phyloP scores from a whole-genome alignment of 306 rosid species.

The Astragalus glycyphyllos region DNA sequence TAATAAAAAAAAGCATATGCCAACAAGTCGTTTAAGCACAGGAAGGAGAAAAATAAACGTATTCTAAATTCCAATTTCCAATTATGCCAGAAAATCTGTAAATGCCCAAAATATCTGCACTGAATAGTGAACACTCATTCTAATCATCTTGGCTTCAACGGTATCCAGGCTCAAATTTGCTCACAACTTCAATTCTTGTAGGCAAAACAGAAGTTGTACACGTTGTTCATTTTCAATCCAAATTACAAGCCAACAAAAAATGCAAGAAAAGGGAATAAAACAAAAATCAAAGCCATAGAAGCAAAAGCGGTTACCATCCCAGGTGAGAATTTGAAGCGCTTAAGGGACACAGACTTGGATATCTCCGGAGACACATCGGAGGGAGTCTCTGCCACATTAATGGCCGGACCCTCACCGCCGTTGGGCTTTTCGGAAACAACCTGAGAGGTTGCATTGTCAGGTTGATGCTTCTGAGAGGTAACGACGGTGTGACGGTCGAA shows the following conservation, averaged over 20 bases:
- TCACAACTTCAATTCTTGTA: neutral
- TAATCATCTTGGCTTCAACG: neutral
- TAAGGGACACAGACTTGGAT: conserved; percentile 58
- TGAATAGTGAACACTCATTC: neutral
- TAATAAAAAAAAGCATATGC: too few relatives aligned
- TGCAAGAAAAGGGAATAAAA: neutral
- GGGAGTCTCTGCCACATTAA: conserved; percentile 30
- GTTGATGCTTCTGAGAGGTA: conserved; percentile 62
- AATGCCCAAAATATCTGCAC: neutral
- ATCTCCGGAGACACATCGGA: conserved; percentile 70
- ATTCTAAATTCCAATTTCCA: neutral
- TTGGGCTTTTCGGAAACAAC: conserved; percentile 16
- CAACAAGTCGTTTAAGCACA: neutral
- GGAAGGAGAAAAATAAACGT: neutral
- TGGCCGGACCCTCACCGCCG: neutral
- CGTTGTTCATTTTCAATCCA: neutral
- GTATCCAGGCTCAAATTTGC: neutral
- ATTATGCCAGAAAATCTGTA: neutral
- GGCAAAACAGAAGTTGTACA: neutral
- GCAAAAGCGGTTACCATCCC: conserved; percentile 72
- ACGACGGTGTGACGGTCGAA: conserved; percentile 74
- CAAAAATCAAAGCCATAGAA: neutral
- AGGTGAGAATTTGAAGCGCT: conserved; percentile 89
- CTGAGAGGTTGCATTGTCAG: neutral
- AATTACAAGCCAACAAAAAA: neutral